A percentile compares a stretch with the other conserved stretches of the same genome.
phyloP scores from a whole-genome alignment of 345 rosid genomes.

The Euphorbia peplus region DNA sequence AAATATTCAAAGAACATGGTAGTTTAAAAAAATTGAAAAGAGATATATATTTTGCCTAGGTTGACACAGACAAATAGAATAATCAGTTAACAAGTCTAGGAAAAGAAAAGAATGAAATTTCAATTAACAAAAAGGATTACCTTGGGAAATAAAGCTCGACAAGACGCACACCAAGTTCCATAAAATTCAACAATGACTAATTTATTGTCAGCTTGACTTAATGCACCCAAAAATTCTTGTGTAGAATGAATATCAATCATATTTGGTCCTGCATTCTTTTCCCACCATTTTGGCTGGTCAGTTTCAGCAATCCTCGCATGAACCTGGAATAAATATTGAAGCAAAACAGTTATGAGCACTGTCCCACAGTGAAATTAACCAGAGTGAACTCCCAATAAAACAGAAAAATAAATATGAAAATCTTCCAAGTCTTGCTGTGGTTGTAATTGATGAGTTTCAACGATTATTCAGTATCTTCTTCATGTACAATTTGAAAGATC shows the following conservation, averaged over 20 bases:
- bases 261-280: constrained; percentile 77
- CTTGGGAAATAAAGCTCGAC: constrained; percentile 85
- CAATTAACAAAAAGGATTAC: constrained; percentile 27
- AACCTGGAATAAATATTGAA: constrained; percentile 40
- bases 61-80: neutral
- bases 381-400: constrained; percentile 6
- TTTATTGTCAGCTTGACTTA: constrained; percentile 73
- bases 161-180: constrained; percentile 97
- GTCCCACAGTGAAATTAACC: constrained; percentile 6
- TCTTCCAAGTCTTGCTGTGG: neutral
- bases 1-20: neutral
- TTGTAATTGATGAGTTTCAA: neutral
- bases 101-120: neutral
- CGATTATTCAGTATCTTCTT: neutral
- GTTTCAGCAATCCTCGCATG: constrained; percentile 64
- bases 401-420: neutral
- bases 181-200: constrained; percentile 91
- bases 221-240: constrained; percentile 67
- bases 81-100: neutral
- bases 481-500: neutral
- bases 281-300: constrained; percentile 94
- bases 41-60: neutral
- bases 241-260: constrained; percentile 91
- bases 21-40: neutral
- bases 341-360: neutral